Conservation (phyloP, 441 rosid species). For the Brassica hybrid region DNA sequence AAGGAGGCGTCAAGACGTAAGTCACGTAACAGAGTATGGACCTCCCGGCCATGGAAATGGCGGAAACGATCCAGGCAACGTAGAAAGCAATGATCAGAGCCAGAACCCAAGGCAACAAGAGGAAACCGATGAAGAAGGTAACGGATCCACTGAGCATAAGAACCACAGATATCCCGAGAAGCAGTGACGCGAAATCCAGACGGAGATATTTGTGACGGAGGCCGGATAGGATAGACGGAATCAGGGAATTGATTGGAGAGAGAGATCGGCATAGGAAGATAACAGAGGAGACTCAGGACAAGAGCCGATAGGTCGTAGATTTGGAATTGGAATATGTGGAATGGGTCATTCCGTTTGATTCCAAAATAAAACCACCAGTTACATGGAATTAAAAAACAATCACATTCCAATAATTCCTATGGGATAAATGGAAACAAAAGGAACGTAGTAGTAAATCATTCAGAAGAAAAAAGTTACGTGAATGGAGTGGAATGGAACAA, state of each 20-base stretch:
- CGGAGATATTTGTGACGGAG: constrained; percentile 62
- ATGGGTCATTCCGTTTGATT: no score
- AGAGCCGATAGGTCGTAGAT: constrained; percentile 32
- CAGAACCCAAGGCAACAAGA: constrained; percentile 94
- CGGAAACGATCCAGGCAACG: constrained; percentile 74
- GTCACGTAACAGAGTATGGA: constrained; percentile 65
- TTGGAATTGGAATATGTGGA: no score
- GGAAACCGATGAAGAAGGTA: no score
- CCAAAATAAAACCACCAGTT: no score
- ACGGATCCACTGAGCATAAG: constrained; percentile 91
- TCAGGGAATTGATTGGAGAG: constrained; percentile 46
- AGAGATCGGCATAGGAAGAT: constrained; percentile 58
- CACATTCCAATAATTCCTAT: no score
- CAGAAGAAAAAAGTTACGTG: no score
- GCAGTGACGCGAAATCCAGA: constrained; percentile 79
- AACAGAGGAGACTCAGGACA: constrained; percentile 68
- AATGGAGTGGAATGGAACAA: no score
- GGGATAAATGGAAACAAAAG: no score
- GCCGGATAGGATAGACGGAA: constrained; percentile 3
- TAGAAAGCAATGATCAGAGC: constrained; percentile 75
- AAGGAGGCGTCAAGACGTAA: constrained; percentile 59
- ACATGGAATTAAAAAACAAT: no score
- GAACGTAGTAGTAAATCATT: no score
- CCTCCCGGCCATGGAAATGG: constrained; percentile 73
- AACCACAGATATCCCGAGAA: constrained; percentile 76